These are phyloP conservation scores for Trametes cubensis DNA, from an alignment of 768 basidiomycete genomes.

Conservation along the genomic window DNA sequence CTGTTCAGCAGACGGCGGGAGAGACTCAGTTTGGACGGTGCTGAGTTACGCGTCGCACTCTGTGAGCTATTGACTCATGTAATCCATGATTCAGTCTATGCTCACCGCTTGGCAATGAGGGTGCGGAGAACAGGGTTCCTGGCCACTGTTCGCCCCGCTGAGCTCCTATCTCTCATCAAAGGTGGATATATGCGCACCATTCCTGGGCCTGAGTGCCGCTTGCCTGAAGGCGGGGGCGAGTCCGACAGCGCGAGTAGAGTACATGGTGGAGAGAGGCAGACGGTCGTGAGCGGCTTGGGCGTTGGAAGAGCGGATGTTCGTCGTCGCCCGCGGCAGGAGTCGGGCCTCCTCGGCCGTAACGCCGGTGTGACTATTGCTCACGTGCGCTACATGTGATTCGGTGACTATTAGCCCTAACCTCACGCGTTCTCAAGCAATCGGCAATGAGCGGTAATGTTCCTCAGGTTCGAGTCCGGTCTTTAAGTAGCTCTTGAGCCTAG, in stretches of 20 bases:
- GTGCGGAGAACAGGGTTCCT: slow-evolving; percentile 22
- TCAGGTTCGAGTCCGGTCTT: too few species aligned
- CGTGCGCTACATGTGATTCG: background rate
- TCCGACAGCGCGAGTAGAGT: slow-evolving; percentile 55
- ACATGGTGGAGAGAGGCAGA: slow-evolving; percentile 33
- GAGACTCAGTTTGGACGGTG: slow-evolving; percentile 63
- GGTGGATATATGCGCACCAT: slow-evolving; percentile 31
- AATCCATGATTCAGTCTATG: background rate
- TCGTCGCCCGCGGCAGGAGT: slow-evolving; percentile 3
- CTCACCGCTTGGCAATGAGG: slow-evolving; percentile 29
- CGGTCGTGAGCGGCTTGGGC: background rate
- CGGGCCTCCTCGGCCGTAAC: slow-evolving; percentile 15
- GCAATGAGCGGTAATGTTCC: too few species aligned
- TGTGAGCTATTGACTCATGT: background rate
- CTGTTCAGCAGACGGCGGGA: slow-evolving; percentile 57
- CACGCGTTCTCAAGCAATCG: too few species aligned
- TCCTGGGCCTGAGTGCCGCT: slow-evolving; percentile 42
- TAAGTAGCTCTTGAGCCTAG: too few species aligned
- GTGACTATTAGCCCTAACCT: slow-evolving; percentile 7
- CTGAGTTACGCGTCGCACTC: slow-evolving; percentile 36
- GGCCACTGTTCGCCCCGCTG: slow-evolving; percentile 22
- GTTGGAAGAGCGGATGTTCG: slow-evolving; percentile 2
- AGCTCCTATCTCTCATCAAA: slow-evolving; percentile 2
- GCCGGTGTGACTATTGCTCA: slow-evolving; percentile 1
- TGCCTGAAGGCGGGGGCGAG: slow-evolving; percentile 59